Conservation (phyloP, 2,329 filamentous ascomycete species). For the Pseudogymnoascus sp. region DNA sequence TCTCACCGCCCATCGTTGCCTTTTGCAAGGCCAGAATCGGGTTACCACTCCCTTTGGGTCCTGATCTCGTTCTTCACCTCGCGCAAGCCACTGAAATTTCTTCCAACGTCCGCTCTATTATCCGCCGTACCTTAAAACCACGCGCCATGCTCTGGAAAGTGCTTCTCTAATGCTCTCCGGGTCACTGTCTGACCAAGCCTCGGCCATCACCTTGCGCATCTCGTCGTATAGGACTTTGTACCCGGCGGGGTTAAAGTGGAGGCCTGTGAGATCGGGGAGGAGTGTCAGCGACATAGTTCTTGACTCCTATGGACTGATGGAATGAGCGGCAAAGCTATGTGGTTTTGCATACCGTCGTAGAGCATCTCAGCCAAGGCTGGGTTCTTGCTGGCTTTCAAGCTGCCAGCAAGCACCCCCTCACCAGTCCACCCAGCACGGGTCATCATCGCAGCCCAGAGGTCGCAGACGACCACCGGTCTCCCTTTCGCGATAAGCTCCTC, state of each 20-base stretch:
- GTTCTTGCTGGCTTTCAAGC: not conserved
- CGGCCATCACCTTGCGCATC: constrained; percentile 40
- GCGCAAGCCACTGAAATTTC: not conserved
- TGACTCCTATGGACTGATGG: constrained; percentile 33
- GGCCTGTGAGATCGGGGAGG: constrained; percentile 44
- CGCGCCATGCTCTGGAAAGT: not conserved
- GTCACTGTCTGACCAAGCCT: constrained; percentile 30
- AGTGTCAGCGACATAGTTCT: constrained; percentile 28
- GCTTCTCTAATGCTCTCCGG: constrained; percentile 1
- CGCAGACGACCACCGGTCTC: constrained; percentile 52
- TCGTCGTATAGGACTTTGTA: constrained; percentile 45
- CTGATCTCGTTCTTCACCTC: not conserved
- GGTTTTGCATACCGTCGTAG: constrained; percentile 19
- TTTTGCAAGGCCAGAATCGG: not conserved
- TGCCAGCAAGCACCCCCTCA: constrained; percentile 39
- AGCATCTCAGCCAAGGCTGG: not conserved
- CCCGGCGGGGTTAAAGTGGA: constrained; percentile 46
- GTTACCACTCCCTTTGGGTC: no score
- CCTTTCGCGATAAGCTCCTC: constrained; percentile 32
- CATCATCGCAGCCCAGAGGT: constrained; percentile 77
- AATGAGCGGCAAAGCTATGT: not conserved
- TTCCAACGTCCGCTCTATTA: not conserved
- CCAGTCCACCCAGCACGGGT: constrained; percentile 46
- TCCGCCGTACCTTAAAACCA: not conserved
- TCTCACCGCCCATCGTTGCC: not conserved